Conservation (phyloP, 345 rosid genomes). For the Aurinia saxatilis region DNA sequence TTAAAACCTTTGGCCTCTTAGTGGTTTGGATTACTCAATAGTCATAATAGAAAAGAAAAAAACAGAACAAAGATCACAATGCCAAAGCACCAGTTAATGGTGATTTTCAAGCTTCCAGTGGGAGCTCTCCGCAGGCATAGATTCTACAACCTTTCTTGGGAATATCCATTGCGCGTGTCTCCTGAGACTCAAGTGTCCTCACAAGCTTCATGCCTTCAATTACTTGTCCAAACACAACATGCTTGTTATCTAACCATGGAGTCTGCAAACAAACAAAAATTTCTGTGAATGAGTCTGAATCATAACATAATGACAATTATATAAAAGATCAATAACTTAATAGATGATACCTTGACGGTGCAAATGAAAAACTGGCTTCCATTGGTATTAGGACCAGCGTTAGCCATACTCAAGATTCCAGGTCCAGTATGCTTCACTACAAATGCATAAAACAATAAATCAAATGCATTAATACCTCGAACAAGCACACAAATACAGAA, state of each 20-base stretch:
- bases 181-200: constrained; percentile 59
- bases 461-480: neutral
- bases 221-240: constrained; percentile 88
- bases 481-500: neutral
- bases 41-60: neutral
- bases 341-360: constrained; percentile 54
- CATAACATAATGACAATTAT: neutral
- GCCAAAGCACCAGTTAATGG: neutral
- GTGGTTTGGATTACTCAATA: constrained; percentile 6
- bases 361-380: constrained; percentile 95
- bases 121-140: constrained; percentile 72
- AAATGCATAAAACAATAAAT: neutral
- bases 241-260: constrained; percentile 86
- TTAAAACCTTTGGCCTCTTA: neutral
- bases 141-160: constrained; percentile 74
- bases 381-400: constrained; percentile 88
- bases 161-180: constrained; percentile 61
- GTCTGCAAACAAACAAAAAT: constrained; percentile 16
- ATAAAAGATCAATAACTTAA: neutral
- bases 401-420: constrained; percentile 91
- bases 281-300: neutral
- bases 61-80: constrained; percentile 3
- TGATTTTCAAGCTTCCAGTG: constrained; percentile 42
- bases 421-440: constrained; percentile 90
- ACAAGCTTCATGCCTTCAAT: constrained; percentile 73